Base-by-base conservation (phyloP, 2,329 filamentous ascomycete genomes). In the Paramyrothecium sp. region DNA sequence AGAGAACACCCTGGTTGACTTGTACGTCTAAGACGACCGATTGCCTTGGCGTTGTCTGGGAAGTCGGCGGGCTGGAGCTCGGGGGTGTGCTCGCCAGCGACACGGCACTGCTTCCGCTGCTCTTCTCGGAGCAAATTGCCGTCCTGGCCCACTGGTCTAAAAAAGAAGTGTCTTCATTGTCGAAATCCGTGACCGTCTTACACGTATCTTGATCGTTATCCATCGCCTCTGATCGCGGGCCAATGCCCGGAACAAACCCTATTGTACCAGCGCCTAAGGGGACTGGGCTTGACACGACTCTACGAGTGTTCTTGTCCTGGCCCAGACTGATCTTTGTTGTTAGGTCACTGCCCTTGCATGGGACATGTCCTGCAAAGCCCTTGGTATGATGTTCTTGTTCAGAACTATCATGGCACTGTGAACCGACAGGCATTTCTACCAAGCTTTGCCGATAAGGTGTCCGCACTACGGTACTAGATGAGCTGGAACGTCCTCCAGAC, bases 391-490 rank as follows among this genome's bases (percentile, higher is more conserved):
- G n/a, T n/a, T n/a, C 10, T 10, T 30, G 26, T 30, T 5, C 26
- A 30, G 26, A 30, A 10, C 26, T 10, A 30, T 30, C 26, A 10
- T 30, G 26, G 10, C 26, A 30, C 26, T 10, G 26, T 10, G 26
- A 30, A 30, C 10, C 26, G 4, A 65, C 58, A 17, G 70, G 62
- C 11, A 60, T 21, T 13, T 63, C 53, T n/a, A 58, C 61, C 41
- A 65, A 54, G 47, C 65, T 68, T 21, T 59, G 66, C 38, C 64
- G 60, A 34, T 65, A 63, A 12, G 71, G 67, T 3, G 71, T 75
- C 48, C 69, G 71, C 12, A 80, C 63, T 12, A 79, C 66, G 1
- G 78, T 80, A 12, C 67, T 66, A 11, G 70, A 68, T 7, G 77
- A 78, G 23, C 63, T 59, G 1, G 65, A 63, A 3, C 52, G 57